Conservation (phyloP, 2,329 filamentous ascomycete species). For the Colletotrichum abscissum region DNA sequence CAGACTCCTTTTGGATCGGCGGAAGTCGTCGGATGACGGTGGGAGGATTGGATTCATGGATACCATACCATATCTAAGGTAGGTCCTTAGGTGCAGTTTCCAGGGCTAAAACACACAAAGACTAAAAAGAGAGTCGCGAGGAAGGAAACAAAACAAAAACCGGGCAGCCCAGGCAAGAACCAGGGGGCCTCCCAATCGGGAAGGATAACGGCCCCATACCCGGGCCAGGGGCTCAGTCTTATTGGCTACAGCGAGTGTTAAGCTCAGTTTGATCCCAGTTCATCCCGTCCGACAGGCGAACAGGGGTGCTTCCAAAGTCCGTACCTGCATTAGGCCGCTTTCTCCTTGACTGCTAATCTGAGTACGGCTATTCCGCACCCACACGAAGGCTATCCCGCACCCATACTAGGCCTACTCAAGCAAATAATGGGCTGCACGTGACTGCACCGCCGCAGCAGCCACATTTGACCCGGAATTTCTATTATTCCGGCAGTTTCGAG, state of each 20-base stretch:
- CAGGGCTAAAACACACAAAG: constrained; percentile 6
- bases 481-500: too few species aligned
- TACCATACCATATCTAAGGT: too few species aligned
- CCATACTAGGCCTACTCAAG: too few species aligned
- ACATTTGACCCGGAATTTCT: too few species aligned
- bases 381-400: too few species aligned
- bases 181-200: constrained; percentile 7
- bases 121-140: background rate
- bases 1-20: constrained; percentile 3
- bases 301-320: background rate
- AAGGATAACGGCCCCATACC: background rate
- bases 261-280: constrained; percentile 15
- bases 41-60: background rate
- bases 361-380: too few species aligned
- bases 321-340: constrained; percentile 28
- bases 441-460: too few species aligned
- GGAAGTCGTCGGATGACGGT: constrained; percentile 22
- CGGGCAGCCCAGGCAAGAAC: background rate
- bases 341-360: constrained; percentile 1
- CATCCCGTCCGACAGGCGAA: constrained; percentile 13
- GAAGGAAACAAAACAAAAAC: constrained; percentile 19
- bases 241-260: constrained; percentile 16
- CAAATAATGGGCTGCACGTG: too few species aligned
- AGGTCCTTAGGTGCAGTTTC: background rate
- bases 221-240: background rate